Evolutionary conservation across 2,329 filamentous ascomycete species (phyloP).

Genomic region (Neoscytalidium dimidiatum): DNA sequence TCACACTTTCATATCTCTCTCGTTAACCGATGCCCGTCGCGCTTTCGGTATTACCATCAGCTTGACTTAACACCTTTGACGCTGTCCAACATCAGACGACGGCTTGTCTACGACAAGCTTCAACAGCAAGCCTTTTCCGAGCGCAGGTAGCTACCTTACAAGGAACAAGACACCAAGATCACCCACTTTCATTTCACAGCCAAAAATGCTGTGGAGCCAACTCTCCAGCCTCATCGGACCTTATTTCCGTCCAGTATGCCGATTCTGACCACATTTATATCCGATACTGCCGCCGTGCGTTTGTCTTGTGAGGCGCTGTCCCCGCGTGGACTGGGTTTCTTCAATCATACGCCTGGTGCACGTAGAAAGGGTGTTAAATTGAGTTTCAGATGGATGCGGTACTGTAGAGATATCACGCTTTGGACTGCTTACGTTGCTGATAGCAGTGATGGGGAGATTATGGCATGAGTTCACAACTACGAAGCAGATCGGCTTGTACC

Average conservation of each 20-base stretch:
- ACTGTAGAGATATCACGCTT: neutral
- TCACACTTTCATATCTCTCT: neutral
- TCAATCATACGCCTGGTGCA: neutral
- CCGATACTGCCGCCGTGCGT: neutral
- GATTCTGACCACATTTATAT: too few species aligned
- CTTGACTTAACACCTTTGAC: neutral
- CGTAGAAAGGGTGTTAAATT: neutral
- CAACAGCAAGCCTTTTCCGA: constrained; percentile 3
- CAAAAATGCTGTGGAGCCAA: neutral
- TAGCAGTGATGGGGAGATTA: neutral
- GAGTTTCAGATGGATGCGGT: constrained; percentile 7
- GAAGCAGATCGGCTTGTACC: neutral
- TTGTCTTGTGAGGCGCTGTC: neutral
- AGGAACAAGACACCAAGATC: neutral
- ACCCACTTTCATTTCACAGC: neutral
- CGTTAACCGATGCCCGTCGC: neutral
- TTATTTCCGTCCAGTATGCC: too few species aligned
- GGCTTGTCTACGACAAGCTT: constrained; percentile 11
- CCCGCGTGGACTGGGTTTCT: neutral
- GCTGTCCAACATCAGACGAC: neutral
- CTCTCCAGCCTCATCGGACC: too few species aligned
- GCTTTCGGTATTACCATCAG: neutral
- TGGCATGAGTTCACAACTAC: neutral
- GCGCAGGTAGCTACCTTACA: neutral
- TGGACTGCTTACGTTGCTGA: neutral